phyloP scores from a whole-genome alignment of 2,329 filamentous ascomycete species.

The Zymoseptoria brevis region DNA sequence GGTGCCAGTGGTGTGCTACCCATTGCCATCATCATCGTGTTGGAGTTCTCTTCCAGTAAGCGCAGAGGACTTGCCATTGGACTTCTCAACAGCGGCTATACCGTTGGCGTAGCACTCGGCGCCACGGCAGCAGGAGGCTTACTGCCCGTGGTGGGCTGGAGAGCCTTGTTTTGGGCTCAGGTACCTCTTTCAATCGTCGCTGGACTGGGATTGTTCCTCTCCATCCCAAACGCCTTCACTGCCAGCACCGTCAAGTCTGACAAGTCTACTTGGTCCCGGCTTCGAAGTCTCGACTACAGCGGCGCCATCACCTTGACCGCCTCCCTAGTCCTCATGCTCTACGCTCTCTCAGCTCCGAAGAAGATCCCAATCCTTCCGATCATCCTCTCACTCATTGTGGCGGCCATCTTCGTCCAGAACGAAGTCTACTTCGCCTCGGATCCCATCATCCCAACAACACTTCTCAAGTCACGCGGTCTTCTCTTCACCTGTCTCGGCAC shows the following conservation, averaged over 20 bases:
- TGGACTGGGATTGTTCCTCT: constrained; percentile 55
- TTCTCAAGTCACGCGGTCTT: constrained; percentile 62
- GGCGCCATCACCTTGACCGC: constrained; percentile 58
- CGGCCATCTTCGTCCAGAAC: constrained; percentile 51
- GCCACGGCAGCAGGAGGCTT: constrained; percentile 62
- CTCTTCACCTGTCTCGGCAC: constrained; percentile 67
- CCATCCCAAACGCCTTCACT: constrained; percentile 49
- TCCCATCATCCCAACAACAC: constrained; percentile 65
- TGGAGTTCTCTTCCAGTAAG: constrained; percentile 63
- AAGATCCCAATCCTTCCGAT: constrained; percentile 54
- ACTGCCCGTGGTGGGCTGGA: constrained; percentile 60
- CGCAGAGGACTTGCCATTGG: constrained; percentile 67
- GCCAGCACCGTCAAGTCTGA: constrained; percentile 13
- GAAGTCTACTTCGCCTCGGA: constrained; percentile 58
- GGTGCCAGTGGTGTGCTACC: constrained; percentile 67
- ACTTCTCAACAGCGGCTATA: constrained; percentile 64
- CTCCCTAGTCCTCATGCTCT: constrained; percentile 64
- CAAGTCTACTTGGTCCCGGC: constrained; percentile 40
- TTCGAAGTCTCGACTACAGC: constrained; percentile 64
- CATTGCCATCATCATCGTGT: constrained; percentile 63
- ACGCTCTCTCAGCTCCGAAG: constrained; percentile 56
- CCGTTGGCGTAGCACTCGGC: constrained; percentile 61
- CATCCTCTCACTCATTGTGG: constrained; percentile 49
- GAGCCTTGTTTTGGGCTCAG: constrained; percentile 66
- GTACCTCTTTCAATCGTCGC: constrained; percentile 55